Base-by-base conservation (phyloP, 1,139 yeast genomes). In the Kluyveromyces sp. region DNA sequence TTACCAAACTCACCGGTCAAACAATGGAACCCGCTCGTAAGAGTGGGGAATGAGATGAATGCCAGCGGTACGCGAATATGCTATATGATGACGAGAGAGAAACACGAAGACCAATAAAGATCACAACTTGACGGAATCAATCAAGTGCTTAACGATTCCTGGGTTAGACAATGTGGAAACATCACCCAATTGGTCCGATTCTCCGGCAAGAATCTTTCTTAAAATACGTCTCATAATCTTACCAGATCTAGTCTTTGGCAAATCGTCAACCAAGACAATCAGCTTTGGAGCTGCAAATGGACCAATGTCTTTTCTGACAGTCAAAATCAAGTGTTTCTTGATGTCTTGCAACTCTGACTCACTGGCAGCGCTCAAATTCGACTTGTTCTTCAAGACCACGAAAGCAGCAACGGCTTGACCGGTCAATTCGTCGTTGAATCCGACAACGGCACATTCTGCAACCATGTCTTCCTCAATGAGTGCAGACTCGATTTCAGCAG, bases 361-460 rank as follows among this genome's bases (percentile, higher is more conserved):
- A 8, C 63, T 54, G 3, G 66, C 56, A 41, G 64, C 66, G 25
- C 65, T 64, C 58, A 61, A 55, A 39, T 54, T 51, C 11, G 64
- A 55, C 46, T 69, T 68, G 46, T 62, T 61, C 65, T 82, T 82
- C 57, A 83, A 70, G 2, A 87, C 73, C 31, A 82, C 89, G 62
- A 81, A 83, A 1, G 89, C 88, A 16, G 88, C 88, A 45, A 83
- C 88, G 1, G 89, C 88, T 64, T 82, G 84, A 48, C 92, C 92
- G 19, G 89, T 83, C 66, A 83, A 73, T 52, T 83, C 92, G 61
- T 83, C 88, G 28, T 84, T 83, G 66, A 75, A 80, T 1, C 92
- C 92, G 51, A 83, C 89, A 43, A 82, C 92, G 2, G 92, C 92
- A 60, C 81, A 72, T 62, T 83, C 92, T 18, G 81, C 85, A 42